Base-by-base conservation (phyloP, 768 basidiomycete genomes). In the Mycena amicta region DNA sequence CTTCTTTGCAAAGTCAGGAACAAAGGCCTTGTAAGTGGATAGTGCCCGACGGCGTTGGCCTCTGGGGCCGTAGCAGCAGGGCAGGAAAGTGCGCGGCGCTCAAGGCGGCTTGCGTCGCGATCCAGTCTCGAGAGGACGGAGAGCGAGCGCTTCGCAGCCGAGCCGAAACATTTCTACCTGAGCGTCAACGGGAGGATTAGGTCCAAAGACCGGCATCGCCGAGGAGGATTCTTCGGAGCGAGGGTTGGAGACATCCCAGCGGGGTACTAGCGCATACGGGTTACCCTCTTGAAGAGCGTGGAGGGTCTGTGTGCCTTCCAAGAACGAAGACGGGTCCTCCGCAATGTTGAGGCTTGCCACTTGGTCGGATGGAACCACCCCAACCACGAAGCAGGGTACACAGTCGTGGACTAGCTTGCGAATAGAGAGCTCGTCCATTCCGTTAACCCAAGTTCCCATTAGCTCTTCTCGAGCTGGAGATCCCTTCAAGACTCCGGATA, bases 81-180 rank as follows among this genome's bases (percentile, higher is more conserved):
- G 43, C 53, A 55, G 26, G 40, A 15, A 18, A 55, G 53, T n/a
- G 53, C 53, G 43, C 53, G 53, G 4, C 43, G 25, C 20, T 39
- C 53, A 13, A 55, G 22, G 13, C 12, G 43, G 33, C 11, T 18
- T 8, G 52, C 20, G 20, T 23, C 6, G 33, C 40, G 40, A 13
- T 55, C 43, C 8, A 55, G 20, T 6, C 39, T 31, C 33, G 52
- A 53, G 3, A 53, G 52, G 33, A 27, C 6, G 15, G 15, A 18
- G 18, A 55, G 3, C 53, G 53, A 55, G 27, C 53, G 40, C 53
- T 31, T 55, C 15, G 53, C 53, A 12, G 16, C 40, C 3, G 43
- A 25, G 5, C 55, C 45, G 46, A 56, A 55, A 20, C 53, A 55
- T 55, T 55, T 56, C 55, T 47, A 31, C n/a, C 33, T 18, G n/a